Percentiles rank a stretch among this genome's conserved stretches.
phyloP scores from a whole-genome alignment of 441 rosid species.

The Erysimum cheiri region DNA sequence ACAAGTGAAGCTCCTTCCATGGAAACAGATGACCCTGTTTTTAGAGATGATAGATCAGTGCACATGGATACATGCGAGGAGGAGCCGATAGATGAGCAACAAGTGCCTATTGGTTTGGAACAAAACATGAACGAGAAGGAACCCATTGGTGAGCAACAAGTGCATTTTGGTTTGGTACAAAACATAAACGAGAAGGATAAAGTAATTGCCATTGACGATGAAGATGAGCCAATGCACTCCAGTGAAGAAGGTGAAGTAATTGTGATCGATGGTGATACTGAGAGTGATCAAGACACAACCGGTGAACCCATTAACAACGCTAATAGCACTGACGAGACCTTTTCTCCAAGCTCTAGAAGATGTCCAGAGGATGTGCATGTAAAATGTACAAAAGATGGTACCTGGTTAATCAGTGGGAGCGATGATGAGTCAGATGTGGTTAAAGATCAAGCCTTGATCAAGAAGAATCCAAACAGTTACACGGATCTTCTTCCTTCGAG shows the following conservation, averaged over 20 bases:
- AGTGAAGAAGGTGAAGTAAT: constrained; percentile 16
- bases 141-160: neutral
- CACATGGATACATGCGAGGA: constrained; percentile 26
- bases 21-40: constrained; percentile 28
- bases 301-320: neutral
- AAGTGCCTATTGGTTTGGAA: constrained; percentile 24
- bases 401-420: constrained; percentile 37
- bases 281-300: constrained; percentile 27
- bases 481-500: constrained; percentile 21
- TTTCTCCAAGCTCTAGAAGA: constrained; percentile 21
- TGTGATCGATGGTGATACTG: constrained; percentile 28
- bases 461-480: constrained; percentile 25
- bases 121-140: constrained; percentile 4
- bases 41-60: constrained; percentile 21
- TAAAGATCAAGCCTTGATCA: constrained; percentile 7
- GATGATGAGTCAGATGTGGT: constrained; percentile 32
- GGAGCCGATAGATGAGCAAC: constrained; percentile 23
- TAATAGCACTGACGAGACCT: constrained; percentile 18
- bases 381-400: constrained; percentile 38
- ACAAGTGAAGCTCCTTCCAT: constrained; percentile 22
- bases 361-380: constrained; percentile 16
- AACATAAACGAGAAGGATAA: constrained; percentile 11
- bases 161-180: constrained; percentile 23
- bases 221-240: constrained; percentile 31
- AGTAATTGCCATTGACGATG: constrained; percentile 29